These are phyloP conservation scores for Zygosaccharomyces pseudobailii DNA, from an alignment of 1,139 yeast species.

Conservation along the genomic window DNA sequence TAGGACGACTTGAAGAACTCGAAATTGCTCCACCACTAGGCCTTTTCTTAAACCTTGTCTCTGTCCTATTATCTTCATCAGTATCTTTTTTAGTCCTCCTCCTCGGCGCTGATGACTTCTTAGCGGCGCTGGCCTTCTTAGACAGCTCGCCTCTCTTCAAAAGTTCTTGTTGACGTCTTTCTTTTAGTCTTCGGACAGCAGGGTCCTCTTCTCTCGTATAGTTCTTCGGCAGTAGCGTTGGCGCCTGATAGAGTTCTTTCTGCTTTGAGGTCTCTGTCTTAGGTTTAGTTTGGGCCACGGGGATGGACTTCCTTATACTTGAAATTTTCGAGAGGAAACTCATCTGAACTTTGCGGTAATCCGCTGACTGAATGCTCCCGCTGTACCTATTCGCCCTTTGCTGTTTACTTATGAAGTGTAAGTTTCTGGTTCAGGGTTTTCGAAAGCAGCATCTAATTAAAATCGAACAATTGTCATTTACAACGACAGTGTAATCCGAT, in stretches of 20 bases:
- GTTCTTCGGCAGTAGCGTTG: slow-evolving; percentile 26
- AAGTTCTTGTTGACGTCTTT: slow-evolving; percentile 53
- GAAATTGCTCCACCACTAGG: slow-evolving; percentile 12
- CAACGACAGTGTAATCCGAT: neutral
- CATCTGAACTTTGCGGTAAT: slow-evolving; percentile 5
- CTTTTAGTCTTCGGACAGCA: slow-evolving; percentile 53
- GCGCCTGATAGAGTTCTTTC: slow-evolving; percentile 5
- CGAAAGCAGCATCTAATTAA: neutral
- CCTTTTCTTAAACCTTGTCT: slow-evolving; percentile 21
- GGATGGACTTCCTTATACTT: slow-evolving; percentile 13
- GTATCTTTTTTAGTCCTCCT: slow-evolving; percentile 13
- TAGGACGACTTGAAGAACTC: slow-evolving; percentile 3
- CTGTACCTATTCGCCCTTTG: neutral
- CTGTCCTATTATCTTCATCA: slow-evolving; percentile 16
- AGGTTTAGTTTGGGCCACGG: slow-evolving; percentile 6
- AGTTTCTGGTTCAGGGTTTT: neutral
- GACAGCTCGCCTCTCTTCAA: slow-evolving; percentile 34
- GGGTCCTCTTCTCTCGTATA: slow-evolving; percentile 38
- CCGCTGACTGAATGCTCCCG: neutral
- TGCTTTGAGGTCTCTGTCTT: neutral
- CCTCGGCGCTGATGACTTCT: slow-evolving; percentile 10
- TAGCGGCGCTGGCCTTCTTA: slow-evolving; percentile 10
- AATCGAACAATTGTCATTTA: neutral
- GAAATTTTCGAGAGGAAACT: slow-evolving; percentile 18
- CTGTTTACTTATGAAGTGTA: neutral